phyloP scores from a whole-genome alignment of 2,329 filamentous ascomycete species.

The Furcasterigmium sp. region DNA sequence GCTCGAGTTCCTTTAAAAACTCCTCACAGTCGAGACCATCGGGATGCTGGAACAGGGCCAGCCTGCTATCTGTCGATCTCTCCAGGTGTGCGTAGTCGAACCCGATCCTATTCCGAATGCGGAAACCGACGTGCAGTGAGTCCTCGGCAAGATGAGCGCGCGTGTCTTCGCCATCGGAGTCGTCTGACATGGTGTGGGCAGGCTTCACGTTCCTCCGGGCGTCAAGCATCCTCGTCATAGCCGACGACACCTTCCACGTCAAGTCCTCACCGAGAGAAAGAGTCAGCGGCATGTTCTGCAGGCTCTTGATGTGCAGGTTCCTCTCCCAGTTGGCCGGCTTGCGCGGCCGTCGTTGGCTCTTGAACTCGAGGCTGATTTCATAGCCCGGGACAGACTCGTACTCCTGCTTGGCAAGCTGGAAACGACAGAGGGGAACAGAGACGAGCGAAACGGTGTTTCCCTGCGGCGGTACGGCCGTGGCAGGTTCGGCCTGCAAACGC shows the following conservation, averaged over 20 bases:
- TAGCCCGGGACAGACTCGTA: conserved; percentile 47
- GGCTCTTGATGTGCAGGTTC: conserved; percentile 37
- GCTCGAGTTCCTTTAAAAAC: conserved; percentile 35
- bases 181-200: conserved; percentile 30
- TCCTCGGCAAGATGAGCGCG: neutral
- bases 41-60: conserved; percentile 38
- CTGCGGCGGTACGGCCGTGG: conserved; percentile 32
- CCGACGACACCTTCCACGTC: conserved; percentile 37
- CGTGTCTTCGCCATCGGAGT: conserved; percentile 31
- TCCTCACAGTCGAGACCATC: conserved; percentile 36
- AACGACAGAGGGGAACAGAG: conserved; percentile 40
- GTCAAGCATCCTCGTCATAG: conserved; percentile 34
- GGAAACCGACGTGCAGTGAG: conserved; percentile 37
- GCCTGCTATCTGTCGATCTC: conserved; percentile 34
- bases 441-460: conserved; percentile 37
- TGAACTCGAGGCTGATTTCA: conserved; percentile 38
- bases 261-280: conserved; percentile 39
- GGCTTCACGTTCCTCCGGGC: conserved; percentile 34
- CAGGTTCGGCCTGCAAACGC: conserved; percentile 16
- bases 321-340: conserved; percentile 30
- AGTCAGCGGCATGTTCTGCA: conserved; percentile 41
- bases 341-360: conserved; percentile 31
- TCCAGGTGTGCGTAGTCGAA: conserved; percentile 39
- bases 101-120: conserved; percentile 44
- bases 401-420: conserved; percentile 35